Percentiles rank a stretch among this genome's conserved stretches.
Evolutionary conservation across 306 rosid genomes (phyloP).

Genomic region (Malus sieversii): DNA sequence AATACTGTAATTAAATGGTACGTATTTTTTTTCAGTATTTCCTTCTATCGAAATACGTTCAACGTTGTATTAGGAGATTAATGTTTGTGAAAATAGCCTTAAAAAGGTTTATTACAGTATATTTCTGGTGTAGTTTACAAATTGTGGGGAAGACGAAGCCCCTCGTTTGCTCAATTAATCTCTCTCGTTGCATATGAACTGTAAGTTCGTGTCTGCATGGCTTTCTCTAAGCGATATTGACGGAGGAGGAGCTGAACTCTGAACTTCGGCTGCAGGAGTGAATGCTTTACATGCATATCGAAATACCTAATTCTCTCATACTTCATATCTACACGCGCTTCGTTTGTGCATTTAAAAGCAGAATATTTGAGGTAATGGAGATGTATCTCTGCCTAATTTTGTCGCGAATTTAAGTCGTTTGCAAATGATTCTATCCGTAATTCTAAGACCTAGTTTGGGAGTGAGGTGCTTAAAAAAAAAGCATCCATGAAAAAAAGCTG

Average conservation of each 20-base stretch:
- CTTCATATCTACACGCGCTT: neutral
- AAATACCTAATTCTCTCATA: neutral
- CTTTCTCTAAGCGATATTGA: neutral
- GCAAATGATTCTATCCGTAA: too few relatives aligned
- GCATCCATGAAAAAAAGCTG: too few relatives aligned
- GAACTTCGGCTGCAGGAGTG: neutral
- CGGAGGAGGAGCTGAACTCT: neutral
- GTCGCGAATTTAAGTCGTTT: too few relatives aligned
- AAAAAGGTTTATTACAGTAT: constrained; percentile 6
- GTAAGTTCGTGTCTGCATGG: neutral
- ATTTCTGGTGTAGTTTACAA: constrained; percentile 1
- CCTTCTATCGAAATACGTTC: constrained; percentile 33
- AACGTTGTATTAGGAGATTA: constrained; percentile 47
- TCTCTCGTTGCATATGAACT: neutral
- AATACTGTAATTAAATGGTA: constrained; percentile 61
- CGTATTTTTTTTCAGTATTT: constrained; percentile 26
- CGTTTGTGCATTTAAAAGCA: neutral
- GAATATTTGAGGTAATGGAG: neutral
- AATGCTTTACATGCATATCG: neutral
- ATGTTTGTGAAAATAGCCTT: constrained; percentile 35
- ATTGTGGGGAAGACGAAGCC: neutral
- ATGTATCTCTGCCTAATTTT: too few relatives aligned
- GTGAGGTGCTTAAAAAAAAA: too few relatives aligned
- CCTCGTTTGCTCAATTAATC: neutral
- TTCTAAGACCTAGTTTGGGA: too few relatives aligned